Percentiles rank a stretch among this genome's conserved stretches.
Evolutionary conservation across 1,284 basidiomycete genomes (phyloP).

Genomic region (Ganoderma lingzhi): DNA sequence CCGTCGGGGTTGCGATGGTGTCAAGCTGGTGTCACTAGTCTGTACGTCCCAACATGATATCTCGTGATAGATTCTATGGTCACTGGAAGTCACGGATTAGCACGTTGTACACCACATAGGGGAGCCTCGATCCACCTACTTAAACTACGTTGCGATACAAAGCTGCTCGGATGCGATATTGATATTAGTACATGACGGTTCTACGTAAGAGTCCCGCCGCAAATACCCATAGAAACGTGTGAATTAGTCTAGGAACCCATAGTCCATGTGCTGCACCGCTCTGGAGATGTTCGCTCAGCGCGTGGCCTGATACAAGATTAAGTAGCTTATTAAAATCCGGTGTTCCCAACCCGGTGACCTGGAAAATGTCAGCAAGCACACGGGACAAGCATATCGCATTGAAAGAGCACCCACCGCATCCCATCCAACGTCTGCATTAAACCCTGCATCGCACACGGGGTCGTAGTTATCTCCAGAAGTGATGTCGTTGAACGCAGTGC

Average conservation of each 20-base stretch:
- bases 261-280: background rate
- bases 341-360: constrained; percentile 70
- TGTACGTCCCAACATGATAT: background rate
- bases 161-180: background rate
- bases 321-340: constrained; percentile 65
- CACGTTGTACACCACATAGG: background rate
- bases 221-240: background rate
- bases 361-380: background rate
- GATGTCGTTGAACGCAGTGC: constrained; percentile 34
- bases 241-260: background rate
- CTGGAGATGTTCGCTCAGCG: background rate
- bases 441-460: constrained; percentile 46
- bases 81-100: background rate
- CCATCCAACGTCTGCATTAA: constrained; percentile 46
- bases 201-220: background rate
- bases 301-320: constrained; percentile 5
- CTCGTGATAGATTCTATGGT: background rate
- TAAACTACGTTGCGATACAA: background rate
- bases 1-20: too few species aligned
- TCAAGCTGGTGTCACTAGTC: too few species aligned
- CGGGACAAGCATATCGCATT: too few species aligned
- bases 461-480: constrained; percentile 28
- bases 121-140: background rate
- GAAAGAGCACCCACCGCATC: constrained; percentile 38
- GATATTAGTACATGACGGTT: background rate